Conservation (phyloP, 805 yeast genomes). For the Grigorovia transvaalensis region DNA sequence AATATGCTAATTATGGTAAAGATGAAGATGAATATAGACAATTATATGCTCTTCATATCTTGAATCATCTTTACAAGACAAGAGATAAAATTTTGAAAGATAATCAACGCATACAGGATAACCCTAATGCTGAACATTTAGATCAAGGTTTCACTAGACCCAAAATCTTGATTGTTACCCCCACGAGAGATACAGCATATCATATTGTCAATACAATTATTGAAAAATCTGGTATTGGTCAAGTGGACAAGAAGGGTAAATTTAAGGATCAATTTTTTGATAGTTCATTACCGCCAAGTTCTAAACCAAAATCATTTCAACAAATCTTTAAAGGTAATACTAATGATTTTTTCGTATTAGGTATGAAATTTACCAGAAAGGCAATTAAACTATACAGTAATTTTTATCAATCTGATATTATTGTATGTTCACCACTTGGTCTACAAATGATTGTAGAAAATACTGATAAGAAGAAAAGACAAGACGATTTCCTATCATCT, state of each 20-base stretch:
- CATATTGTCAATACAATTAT: constrained; percentile 55
- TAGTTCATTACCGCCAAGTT: constrained; percentile 34
- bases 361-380: constrained; percentile 84
- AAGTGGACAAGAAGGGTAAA: constrained; percentile 70
- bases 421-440: constrained; percentile 88
- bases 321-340: constrained; percentile 78
- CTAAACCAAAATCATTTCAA: constrained; percentile 77
- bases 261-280: constrained; percentile 62
- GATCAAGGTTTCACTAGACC: constrained; percentile 97
- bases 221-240: constrained; percentile 53
- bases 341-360: constrained; percentile 83
- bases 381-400: constrained; percentile 74
- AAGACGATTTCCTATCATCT: constrained; percentile 76
- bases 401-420: constrained; percentile 75
- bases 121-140: constrained; percentile 50
- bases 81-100: constrained; percentile 77
- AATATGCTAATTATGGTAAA: constrained; percentile 38
- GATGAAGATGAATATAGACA: constrained; percentile 46
- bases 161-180: constrained; percentile 69
- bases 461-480: constrained; percentile 44
- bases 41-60: constrained; percentile 55
- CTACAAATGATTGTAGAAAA: constrained; percentile 68
- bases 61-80: constrained; percentile 80
- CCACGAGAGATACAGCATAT: constrained; percentile 73
- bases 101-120: constrained; percentile 43